Base-by-base conservation (phyloP, 169 alveolate genomes). In the Cryptosporidium tyzzeri region DNA sequence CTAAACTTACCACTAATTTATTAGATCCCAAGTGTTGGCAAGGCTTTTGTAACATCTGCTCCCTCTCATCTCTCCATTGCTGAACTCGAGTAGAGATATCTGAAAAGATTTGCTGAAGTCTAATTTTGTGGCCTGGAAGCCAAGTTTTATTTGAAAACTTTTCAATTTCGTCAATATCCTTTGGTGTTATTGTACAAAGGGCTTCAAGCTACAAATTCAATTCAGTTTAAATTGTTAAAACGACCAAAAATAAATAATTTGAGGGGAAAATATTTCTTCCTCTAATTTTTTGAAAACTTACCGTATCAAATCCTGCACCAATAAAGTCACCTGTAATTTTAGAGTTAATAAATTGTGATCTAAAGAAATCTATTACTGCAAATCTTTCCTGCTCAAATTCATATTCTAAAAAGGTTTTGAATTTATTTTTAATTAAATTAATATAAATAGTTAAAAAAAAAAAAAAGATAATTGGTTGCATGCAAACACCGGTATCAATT, bases 51-150 rank as follows among this genome's bases (percentile, higher is more conserved):
- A 80, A 53, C 18, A 65, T 16, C 26, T 65, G 69, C 14, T 80
- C 87, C 39, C 87, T 80, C 26, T 80, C 87, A 9, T 80, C 87
- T 9, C 87, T 61, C 87, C 87, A 80, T 65, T 80, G 87, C 31
- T 80, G 87, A 9, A 80, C 87, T 18, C 87, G 31, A 5, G 87
- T 41, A 6, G 75, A 39, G 26, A 80, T 65, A 61, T 80, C 87
- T 35, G 87, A 61, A 50, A 80, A 80, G 7, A 80, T 80, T 41
- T 80, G 87, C 16, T 80, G 87, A 23, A 80, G 67, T 37, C 87
- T 80, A n/a, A 80, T 65, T 80, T 80, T 80, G 48, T 80, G 87
- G n/a, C 87, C 87, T 35, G 87, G 87, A 39, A 80, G 62, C 87
- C 87, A 80, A 23, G 75, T 62, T 12, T 59, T 62, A 5, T 80